Base-by-base conservation (phyloP, 2,329 filamentous ascomycete species). In the Ceratocystis harringtonii region DNA sequence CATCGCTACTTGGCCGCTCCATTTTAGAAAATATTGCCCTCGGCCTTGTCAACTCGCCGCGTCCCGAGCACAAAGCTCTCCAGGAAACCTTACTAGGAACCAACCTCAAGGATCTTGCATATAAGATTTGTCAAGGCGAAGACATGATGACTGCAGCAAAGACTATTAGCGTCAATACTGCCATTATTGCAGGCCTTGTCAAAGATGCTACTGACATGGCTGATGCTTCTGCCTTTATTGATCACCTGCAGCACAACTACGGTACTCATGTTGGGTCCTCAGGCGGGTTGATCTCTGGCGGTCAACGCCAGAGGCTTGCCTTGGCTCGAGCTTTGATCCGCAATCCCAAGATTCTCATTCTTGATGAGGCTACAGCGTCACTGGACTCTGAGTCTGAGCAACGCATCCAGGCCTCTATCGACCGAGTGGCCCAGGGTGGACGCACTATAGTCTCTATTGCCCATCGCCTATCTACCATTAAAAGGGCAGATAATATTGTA, bases 381-480 rank as follows among this genome's bases (percentile, higher is more conserved):
- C 75, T 86, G 0, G 84, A 86, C 70, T 83, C 82, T 15, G 77
- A 77, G 1, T 83, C 78, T 60, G 84, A 86, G 70, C 76, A 75
- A 57, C 76, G 78, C 3, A 84, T 86, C 55, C 79, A 83, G 69
- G 71, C 71, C 41, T 78, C 77, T 3, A 74, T 83, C 17, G 76
- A 79, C 69, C 69, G 72, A 64, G 73, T 80, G 68, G 71, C 77
- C 1, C 75, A 78, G 64, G 78, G 80, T 63, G 55, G 55, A 7
- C 78, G 85, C 28, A 88, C 86, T 0, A 84, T 86, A 0, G 82
- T 89, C 65, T 78, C 84, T 17, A 85, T 89, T 68, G 85, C 86
- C 0, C 84, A 86, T 71, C 76, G 83, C 1, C 73, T 86, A 1
- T 83, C 81, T 0, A 85, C 83, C 0, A 83, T 85, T 68, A 80